These are phyloP conservation scores for Angophora floribunda DNA, from an alignment of 345 rosid genomes.

Conservation along the genomic window DNA sequence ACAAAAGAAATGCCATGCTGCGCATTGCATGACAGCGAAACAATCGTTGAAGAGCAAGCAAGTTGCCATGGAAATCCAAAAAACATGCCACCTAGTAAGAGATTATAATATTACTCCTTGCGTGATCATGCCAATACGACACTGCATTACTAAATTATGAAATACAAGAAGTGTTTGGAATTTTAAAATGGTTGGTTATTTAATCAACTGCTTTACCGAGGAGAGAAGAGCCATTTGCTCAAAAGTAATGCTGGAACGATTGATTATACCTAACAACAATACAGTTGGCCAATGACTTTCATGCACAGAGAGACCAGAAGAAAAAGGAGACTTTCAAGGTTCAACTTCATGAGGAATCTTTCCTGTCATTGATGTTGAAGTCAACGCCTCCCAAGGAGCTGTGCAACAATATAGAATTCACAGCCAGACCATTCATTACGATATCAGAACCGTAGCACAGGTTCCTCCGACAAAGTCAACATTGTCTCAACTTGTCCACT, in stretches of 20 bases:
- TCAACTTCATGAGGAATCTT: not conserved
- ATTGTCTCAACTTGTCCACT: too few species aligned
- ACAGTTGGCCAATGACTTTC: not conserved
- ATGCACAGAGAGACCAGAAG: not conserved
- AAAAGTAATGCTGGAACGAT: not conserved
- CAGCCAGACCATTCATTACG: too few species aligned
- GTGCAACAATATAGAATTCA: too few species aligned
- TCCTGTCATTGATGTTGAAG: not conserved
- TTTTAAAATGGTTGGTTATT: not conserved
- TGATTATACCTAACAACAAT: not conserved
- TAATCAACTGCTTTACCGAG: not conserved
- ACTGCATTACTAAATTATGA: too few species aligned
- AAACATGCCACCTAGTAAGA: not conserved
- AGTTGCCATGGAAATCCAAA: not conserved
- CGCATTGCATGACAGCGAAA: not conserved
- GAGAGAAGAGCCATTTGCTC: too few species aligned
- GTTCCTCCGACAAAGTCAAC: too few species aligned
- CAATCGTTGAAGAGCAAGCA: not conserved
- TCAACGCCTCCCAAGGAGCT: not conserved
- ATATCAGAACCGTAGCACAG: too few species aligned
- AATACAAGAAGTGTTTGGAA: not conserved
- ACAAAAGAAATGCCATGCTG: not conserved
- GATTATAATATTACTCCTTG: not conserved
- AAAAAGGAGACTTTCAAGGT: not conserved
- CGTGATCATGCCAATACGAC: not conserved